Conservation (phyloP, 2,329 filamentous ascomycete genomes). For the Pezizomycotina sp. region DNA sequence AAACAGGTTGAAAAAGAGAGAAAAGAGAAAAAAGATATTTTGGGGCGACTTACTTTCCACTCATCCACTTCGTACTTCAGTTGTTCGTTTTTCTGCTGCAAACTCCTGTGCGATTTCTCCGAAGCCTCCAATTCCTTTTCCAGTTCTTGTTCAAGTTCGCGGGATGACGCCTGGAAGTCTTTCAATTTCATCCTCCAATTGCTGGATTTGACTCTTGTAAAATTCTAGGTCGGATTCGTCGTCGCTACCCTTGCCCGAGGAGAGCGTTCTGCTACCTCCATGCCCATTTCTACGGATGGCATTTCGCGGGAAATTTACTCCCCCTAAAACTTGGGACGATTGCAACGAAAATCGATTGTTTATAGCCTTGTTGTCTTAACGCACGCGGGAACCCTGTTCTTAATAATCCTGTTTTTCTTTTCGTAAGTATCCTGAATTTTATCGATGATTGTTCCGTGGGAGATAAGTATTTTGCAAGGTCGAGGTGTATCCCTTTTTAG, state of each 20-base stretch:
- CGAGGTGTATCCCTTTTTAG: too few relatives aligned
- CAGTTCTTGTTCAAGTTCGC: slow-evolving; percentile 82
- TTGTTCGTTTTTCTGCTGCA: slow-evolving; percentile 75
- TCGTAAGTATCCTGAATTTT: too few relatives aligned
- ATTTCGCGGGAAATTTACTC: too few relatives aligned
- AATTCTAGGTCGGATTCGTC: slow-evolving; percentile 75
- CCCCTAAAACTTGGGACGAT: too few relatives aligned
- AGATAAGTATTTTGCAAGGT: too few relatives aligned
- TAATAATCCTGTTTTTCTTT: too few relatives aligned
- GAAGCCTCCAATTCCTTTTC: slow-evolving; percentile 93
- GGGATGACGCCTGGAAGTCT: slow-evolving; percentile 86
- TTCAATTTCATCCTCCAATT: slow-evolving; percentile 73
- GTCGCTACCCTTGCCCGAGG: too few relatives aligned
- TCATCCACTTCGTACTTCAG: slow-evolving; percentile 84
- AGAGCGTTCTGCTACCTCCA: slow-evolving; percentile 24
- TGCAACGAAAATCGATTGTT: too few relatives aligned
- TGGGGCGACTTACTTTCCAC: slow-evolving; percentile 61
- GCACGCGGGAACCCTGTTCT: too few relatives aligned
- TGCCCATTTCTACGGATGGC: slow-evolving; percentile 7
- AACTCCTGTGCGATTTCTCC: slow-evolving; percentile 73
- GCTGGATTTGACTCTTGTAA: slow-evolving; percentile 93
- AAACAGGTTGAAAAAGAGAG: not conserved
- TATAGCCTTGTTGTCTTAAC: too few relatives aligned
- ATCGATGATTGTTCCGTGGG: too few relatives aligned
- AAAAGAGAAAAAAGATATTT: slow-evolving; percentile 1